Percentiles rank a stretch among this genome's conserved stretches.
Conservation (phyloP, 768 basidiomycete genomes). For the Tylopilus rubrobrunneus region DNA sequence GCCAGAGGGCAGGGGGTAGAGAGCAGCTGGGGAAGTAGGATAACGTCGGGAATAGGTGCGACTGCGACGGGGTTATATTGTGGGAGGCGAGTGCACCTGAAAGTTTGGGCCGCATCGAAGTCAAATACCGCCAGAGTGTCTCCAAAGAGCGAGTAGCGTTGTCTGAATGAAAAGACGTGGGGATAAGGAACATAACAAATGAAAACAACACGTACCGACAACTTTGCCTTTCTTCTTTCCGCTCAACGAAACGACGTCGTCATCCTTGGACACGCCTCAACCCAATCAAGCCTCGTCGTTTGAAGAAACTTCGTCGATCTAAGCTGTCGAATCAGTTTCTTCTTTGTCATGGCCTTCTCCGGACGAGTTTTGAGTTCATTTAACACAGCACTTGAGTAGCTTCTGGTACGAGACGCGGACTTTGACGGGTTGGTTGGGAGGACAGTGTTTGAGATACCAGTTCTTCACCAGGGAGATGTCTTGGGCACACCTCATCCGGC, state of each 20-base stretch:
- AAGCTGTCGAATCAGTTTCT: constrained; percentile 91
- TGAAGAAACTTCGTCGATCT: constrained; percentile 99
- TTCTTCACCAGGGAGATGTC: constrained; percentile 96
- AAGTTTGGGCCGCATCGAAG: constrained; percentile 87
- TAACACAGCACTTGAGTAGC: constrained; percentile 91
- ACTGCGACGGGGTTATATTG: constrained; percentile 62
- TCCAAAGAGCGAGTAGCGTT: constrained; percentile 74
- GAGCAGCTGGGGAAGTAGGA: constrained; percentile 72
- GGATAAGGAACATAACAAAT: too few species aligned
- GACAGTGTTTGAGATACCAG: constrained; percentile 99
- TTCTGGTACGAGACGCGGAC: constrained; percentile 99
- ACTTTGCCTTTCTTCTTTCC: constrained; percentile 33
- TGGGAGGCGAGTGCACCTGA: constrained; percentile 70
- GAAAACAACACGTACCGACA: constrained; percentile 30
- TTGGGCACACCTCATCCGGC: constrained; percentile 89
- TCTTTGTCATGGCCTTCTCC: constrained; percentile 98
- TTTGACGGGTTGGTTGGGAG: constrained; percentile 94
- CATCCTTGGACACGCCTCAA: constrained; percentile 79
- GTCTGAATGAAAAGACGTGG: constrained; percentile 34
- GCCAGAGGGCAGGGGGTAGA: constrained; percentile 71
- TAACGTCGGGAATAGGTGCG: constrained; percentile 63
- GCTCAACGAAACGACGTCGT: constrained; percentile 54
- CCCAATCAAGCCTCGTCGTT: constrained; percentile 96
- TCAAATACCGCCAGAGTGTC: constrained; percentile 80
- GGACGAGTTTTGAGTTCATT: constrained; percentile 87